Evolutionary conservation across 176 grass and related monocot genomes (phyloP).

Genomic region (Secale cereale): DNA sequence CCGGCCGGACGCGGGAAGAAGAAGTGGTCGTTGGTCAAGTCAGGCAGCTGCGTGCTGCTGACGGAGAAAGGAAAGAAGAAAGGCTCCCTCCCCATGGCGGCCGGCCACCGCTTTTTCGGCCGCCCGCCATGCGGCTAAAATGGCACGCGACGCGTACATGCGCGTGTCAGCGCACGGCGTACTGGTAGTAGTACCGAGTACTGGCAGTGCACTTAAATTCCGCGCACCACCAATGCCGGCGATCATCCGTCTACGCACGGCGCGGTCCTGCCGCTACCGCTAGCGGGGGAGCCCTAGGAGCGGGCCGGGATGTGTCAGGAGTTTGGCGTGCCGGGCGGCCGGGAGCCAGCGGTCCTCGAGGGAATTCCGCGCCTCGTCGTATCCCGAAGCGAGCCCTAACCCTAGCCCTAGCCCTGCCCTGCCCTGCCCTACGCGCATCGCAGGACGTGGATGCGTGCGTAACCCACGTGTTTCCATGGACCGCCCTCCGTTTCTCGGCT

Average conservation of each 20-base stretch:
- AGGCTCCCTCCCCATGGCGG: background rate
- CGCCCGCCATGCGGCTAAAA: background rate
- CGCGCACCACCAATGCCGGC: background rate
- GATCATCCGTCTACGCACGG: background rate
- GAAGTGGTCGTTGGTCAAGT: background rate
- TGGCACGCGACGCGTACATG: too few species aligned
- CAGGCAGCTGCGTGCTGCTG: background rate
- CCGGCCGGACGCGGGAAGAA: background rate
- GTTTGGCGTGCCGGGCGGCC: slow-evolving; percentile 15
- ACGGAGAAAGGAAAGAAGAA: too few species aligned
- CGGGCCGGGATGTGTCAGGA: background rate
- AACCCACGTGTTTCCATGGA: background rate
- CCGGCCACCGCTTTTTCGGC: background rate
- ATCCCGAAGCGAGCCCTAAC: background rate
- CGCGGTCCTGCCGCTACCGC: background rate
- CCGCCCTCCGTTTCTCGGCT: background rate
- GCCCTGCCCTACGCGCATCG: background rate
- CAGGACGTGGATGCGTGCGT: background rate
- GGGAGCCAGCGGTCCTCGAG: slow-evolving; percentile 7
- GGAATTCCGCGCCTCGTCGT: slow-evolving; percentile 36
- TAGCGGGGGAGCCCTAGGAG: background rate
- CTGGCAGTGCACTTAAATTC: background rate
- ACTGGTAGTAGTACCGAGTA: background rate
- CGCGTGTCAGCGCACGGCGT: background rate
- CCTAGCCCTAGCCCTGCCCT: background rate